These are phyloP conservation scores for Patellifolia procumbens DNA, from an alignment of 179 eudicot genomes.

Conservation along the genomic window DNA sequence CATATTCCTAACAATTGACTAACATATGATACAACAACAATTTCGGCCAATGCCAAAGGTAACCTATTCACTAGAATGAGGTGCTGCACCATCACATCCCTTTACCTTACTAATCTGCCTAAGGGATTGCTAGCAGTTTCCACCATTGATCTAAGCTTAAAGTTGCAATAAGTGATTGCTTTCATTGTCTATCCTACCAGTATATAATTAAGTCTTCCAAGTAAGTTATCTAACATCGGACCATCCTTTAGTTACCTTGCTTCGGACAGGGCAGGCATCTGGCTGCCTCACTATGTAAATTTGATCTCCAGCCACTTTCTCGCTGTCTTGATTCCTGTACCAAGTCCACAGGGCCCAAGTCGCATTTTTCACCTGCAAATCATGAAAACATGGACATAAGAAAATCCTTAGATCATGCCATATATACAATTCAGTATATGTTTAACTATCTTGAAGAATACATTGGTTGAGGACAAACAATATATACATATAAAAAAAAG, in stretches of 20 bases:
- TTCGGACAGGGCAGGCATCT: slow-evolving; percentile 48
- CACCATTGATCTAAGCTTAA: neutral
- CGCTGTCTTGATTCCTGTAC: slow-evolving; percentile 88
- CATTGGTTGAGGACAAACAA: neutral
- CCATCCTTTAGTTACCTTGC: slow-evolving; percentile 37
- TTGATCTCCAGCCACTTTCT: slow-evolving; percentile 68
- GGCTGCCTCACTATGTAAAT: slow-evolving; percentile 91
- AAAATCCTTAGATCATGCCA: neutral
- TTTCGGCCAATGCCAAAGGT: neutral
- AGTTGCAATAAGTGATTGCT: neutral
- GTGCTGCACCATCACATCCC: neutral
- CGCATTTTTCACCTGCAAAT: slow-evolving; percentile 80
- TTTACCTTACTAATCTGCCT: neutral
- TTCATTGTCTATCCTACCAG: slow-evolving; percentile 16
- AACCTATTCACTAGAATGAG: slow-evolving; percentile 4
- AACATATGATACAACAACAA: slow-evolving; percentile 24
- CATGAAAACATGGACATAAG: neutral
- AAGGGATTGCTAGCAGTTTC: neutral
- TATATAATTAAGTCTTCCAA: neutral
- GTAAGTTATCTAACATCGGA: slow-evolving; percentile 27
- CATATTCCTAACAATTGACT: slow-evolving; percentile 7
- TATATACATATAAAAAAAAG: slow-evolving; percentile 1
- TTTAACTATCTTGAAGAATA: neutral
- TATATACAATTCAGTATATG: neutral
- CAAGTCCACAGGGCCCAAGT: slow-evolving; percentile 95